These are phyloP conservation scores for Phytophthora hibernalis DNA, from an alignment of 352 stramenopile species.

Conservation along the genomic window DNA sequence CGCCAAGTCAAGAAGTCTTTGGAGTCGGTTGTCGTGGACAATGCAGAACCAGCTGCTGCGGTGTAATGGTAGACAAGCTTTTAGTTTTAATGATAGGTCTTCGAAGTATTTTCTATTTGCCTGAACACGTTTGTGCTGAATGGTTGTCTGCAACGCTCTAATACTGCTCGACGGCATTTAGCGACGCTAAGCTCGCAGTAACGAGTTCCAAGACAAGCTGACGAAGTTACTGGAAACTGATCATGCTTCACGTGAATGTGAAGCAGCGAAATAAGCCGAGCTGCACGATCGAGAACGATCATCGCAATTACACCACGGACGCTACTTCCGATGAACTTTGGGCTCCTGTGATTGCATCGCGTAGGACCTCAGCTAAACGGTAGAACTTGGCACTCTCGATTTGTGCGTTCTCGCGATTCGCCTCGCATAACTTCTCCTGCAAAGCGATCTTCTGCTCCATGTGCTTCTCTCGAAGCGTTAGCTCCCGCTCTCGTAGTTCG, in stretches of 20 bases:
- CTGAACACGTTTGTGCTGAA: background rate
- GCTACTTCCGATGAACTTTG: constrained; percentile 37
- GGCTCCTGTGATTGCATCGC: constrained; percentile 51
- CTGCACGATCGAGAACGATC: background rate
- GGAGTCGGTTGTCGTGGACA: constrained; percentile 3
- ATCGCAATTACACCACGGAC: constrained; percentile 48
- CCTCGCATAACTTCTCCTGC: constrained; percentile 61
- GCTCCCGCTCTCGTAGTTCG: constrained; percentile 71
- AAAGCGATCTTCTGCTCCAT: constrained; percentile 67
- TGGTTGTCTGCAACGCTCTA: too few relatives aligned
- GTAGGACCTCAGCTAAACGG: constrained; percentile 65
- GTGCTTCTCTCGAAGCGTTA: constrained; percentile 68
- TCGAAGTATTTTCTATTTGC: constrained; percentile 25
- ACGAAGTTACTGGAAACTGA: too few relatives aligned
- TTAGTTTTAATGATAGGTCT: constrained; percentile 33
- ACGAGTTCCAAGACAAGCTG: too few relatives aligned
- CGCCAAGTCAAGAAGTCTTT: constrained; percentile 15
- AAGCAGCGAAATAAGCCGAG: background rate
- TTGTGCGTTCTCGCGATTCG: constrained; percentile 54
- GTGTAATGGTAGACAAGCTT: constrained; percentile 27
- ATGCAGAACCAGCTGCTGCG: constrained; percentile 6
- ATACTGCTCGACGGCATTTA: too few relatives aligned
- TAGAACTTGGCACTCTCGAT: constrained; percentile 65
- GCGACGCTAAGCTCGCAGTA: background rate
- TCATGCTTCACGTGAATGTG: background rate